Evolutionary conservation across 2,329 filamentous ascomycete species (phyloP).

Genomic region (Trichophyton schoenleinii): DNA sequence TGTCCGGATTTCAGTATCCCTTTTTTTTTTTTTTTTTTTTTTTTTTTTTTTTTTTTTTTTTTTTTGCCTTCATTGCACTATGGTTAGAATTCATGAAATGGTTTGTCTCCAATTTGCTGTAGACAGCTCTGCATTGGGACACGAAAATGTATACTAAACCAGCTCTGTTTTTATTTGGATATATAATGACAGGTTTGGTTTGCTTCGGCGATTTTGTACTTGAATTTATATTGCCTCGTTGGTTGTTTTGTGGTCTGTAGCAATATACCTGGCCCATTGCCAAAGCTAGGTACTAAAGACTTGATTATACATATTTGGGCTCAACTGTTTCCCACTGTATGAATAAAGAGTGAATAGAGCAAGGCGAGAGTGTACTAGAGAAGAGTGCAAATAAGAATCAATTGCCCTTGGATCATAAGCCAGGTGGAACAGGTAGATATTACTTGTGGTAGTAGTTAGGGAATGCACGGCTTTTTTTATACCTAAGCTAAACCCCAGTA

Average conservation of each 20-base stretch:
- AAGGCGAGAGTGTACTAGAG: background rate
- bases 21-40: background rate
- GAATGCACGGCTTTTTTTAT: background rate
- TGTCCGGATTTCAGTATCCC: background rate
- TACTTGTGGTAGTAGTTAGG: background rate
- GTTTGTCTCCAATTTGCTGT: background rate
- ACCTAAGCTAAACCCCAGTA: constrained; percentile 30
- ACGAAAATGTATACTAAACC: constrained; percentile 1
- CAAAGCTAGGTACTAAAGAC: background rate
- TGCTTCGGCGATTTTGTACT: background rate
- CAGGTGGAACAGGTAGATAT: background rate
- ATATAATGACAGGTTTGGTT: background rate
- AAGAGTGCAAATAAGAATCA: background rate
- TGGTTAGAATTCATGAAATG: background rate
- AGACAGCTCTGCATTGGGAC: background rate
- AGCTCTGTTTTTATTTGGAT: background rate
- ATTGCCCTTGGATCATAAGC: background rate
- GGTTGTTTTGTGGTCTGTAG: background rate
- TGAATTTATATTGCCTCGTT: background rate
- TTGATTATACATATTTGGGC: background rate
- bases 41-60: background rate
- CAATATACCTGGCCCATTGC: background rate
- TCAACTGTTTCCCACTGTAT: background rate
- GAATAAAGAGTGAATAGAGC: background rate
- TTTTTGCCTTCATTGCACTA: background rate